Conservation (phyloP, 1,284 basidiomycete species). For the Heterobasidion parviporum region DNA sequence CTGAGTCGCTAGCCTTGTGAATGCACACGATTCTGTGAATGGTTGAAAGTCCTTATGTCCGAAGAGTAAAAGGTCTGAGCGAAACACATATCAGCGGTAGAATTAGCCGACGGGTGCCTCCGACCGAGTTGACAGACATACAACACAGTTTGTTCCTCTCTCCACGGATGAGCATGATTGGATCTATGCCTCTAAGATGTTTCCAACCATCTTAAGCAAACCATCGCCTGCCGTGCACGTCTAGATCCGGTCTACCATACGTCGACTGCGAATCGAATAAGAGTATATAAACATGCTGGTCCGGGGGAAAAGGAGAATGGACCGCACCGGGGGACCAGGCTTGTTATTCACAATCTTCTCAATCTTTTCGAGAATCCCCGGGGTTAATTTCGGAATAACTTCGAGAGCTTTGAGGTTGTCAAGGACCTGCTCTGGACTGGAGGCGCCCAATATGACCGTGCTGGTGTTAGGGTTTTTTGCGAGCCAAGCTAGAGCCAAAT, state of each 20-base stretch:
- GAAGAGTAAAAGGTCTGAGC: too few relatives aligned
- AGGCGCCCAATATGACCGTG: slow-evolving; percentile 57
- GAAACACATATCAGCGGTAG: too few relatives aligned
- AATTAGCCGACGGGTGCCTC: too few relatives aligned
- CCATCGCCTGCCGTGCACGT: neutral
- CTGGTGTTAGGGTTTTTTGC: slow-evolving; percentile 54
- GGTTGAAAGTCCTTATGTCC: too few relatives aligned
- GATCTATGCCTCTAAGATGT: too few relatives aligned
- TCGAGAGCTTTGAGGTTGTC: slow-evolving; percentile 70
- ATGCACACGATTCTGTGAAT: too few relatives aligned
- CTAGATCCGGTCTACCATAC: neutral
- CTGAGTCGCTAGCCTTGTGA: too few relatives aligned
- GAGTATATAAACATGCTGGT: neutral
- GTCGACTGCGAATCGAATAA: neutral
- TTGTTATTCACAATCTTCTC: slow-evolving; percentile 55
- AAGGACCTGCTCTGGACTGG: slow-evolving; percentile 48
- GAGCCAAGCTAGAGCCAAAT: slow-evolving; percentile 69
- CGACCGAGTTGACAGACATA: too few relatives aligned
- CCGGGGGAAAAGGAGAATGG: slow-evolving; percentile 6
- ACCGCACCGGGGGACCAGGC: slow-evolving; percentile 25
- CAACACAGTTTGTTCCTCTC: too few relatives aligned
- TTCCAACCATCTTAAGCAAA: neutral
- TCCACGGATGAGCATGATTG: too few relatives aligned
- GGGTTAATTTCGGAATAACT: slow-evolving; percentile 61
- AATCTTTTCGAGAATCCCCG: slow-evolving; percentile 56